Percentiles rank a stretch among this genome's conserved stretches.
Conservation (phyloP, 1,284 basidiomycete species). For the Moesziomyces antarcticus region DNA sequence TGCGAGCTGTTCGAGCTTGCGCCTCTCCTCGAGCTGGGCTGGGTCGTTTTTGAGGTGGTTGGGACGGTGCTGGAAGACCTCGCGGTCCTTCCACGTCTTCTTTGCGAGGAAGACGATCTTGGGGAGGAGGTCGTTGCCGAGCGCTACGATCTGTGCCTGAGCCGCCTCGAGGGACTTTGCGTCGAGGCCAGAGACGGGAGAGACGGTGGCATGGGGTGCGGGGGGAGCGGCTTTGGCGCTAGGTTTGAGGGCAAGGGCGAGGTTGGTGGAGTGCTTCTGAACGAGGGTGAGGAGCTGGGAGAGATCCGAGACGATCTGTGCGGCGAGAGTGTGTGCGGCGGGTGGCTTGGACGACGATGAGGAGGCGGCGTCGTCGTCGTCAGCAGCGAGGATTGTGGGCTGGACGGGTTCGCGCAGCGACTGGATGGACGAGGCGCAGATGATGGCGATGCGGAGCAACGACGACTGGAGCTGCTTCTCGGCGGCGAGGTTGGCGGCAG, state of each 20-base stretch:
- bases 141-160: conserved; percentile 45
- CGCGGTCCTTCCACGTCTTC: conserved; percentile 53
- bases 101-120: conserved; percentile 60
- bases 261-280: conserved; percentile 51
- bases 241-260: conserved; percentile 55
- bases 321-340: conserved; percentile 32
- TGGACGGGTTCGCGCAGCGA: conserved; percentile 49
- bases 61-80: conserved; percentile 37
- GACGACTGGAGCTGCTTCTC: conserved; percentile 53
- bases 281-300: conserved; percentile 41
- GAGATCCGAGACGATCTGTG: conserved; percentile 49
- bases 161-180: conserved; percentile 51
- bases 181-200: conserved; percentile 52
- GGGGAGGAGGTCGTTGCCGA: conserved; percentile 52
- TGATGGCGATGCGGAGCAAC: conserved; percentile 57
- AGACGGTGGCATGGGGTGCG: conserved; percentile 4
- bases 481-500: conserved; percentile 16
- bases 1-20: conserved; percentile 43
- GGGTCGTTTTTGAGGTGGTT: conserved; percentile 16
- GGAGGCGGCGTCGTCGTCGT: conserved; percentile 11
- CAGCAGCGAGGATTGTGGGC: conserved; percentile 20
- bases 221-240: conserved; percentile 16
- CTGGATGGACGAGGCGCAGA: conserved; percentile 59
- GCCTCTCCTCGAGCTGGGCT: conserved; percentile 28
- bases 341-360: conserved; percentile 22